These are phyloP conservation scores for Heritiera littoralis DNA, from an alignment of 345 rosid genomes.

Conservation along the genomic window DNA sequence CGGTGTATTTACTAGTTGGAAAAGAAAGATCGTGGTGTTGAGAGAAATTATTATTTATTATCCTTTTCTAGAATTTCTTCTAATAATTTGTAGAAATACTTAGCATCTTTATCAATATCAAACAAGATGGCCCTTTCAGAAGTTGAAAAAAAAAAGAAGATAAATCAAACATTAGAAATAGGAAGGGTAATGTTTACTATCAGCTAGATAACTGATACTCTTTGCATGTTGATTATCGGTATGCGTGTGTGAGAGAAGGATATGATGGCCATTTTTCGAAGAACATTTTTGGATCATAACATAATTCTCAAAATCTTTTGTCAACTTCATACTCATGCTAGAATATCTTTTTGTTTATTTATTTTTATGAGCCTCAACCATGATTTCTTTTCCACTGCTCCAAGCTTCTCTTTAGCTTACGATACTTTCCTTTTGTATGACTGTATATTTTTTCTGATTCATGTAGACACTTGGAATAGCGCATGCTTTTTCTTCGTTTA, in stretches of 20 bases:
- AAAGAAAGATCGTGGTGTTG: not conserved
- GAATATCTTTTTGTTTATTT: not conserved
- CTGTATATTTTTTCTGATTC: conserved; percentile 34
- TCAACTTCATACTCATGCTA: not conserved
- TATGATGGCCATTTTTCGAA: not conserved
- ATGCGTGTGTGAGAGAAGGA: not conserved
- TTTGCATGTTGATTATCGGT: not conserved
- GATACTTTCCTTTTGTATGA: conserved; percentile 16
- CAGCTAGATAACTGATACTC: not conserved
- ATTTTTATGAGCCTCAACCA: not conserved
- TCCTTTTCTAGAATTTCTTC: not conserved
- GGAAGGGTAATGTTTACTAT: not conserved
- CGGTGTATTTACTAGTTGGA: not conserved
- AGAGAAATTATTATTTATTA: not conserved
- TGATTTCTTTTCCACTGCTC: not conserved
- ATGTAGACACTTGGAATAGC: conserved; percentile 93
- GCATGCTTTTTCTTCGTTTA: conserved; percentile 96
- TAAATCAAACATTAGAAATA: not conserved
- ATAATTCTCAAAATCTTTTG: not conserved
- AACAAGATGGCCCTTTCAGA: not conserved
- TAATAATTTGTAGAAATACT: not conserved
- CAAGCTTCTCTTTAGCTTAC: conserved; percentile 17
- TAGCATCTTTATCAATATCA: not conserved
- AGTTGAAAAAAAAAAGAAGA: not conserved
- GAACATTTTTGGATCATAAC: not conserved